These are phyloP conservation scores for Deinandra increscens DNA, from an alignment of 129 eudicot species.

Conservation along the genomic window DNA sequence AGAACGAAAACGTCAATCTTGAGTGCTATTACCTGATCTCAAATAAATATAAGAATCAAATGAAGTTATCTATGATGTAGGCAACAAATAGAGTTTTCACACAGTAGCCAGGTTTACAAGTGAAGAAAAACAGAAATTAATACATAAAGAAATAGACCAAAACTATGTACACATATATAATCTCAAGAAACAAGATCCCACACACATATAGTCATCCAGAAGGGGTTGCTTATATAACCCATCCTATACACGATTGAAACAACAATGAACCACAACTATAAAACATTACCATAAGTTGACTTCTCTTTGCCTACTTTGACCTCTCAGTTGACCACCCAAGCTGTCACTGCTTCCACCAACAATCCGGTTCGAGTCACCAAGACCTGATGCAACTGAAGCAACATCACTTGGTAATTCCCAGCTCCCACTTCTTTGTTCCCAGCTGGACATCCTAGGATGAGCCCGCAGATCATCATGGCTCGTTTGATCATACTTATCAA, in stretches of 20 bases:
- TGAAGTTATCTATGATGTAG: neutral
- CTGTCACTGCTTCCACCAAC: constrained; percentile 38
- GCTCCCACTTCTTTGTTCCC: constrained; percentile 61
- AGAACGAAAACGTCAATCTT: too few species aligned
- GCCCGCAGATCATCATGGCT: constrained; percentile 33
- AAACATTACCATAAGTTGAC: constrained; percentile 17
- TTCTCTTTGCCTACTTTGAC: constrained; percentile 35
- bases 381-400: constrained; percentile 43
- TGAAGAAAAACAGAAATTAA: neutral
- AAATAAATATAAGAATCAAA: neutral
- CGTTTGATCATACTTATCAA: constrained; percentile 14
- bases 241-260: constrained; percentile 25
- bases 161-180: constrained; percentile 33
- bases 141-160: constrained; percentile 1
- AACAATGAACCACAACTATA: constrained; percentile 13
- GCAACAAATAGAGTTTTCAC: neutral
- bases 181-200: constrained; percentile 20
- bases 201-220: constrained; percentile 23
- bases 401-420: constrained; percentile 55
- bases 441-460: constrained; percentile 42
- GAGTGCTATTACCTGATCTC: too few species aligned
- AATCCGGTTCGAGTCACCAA: constrained; percentile 52
- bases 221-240: constrained; percentile 31
- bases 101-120: neutral
- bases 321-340: constrained; percentile 26